Conservation (phyloP, 495 filamentous ascomycete species). For the Tricharina praecox region DNA sequence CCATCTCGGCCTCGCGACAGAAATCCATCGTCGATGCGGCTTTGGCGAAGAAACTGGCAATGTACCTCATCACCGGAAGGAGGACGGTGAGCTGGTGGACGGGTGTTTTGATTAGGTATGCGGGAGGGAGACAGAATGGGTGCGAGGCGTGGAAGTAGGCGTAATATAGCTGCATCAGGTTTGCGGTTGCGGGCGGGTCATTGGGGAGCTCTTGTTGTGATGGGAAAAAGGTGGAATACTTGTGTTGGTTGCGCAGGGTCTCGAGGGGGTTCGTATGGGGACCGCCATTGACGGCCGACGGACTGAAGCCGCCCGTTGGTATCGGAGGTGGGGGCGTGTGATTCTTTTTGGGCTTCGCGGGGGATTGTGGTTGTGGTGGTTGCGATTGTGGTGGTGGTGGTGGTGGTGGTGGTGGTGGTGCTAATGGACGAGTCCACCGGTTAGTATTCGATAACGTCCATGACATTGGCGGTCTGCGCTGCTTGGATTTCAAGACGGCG, state of each 20-base stretch:
- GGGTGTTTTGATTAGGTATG: constrained; percentile 15
- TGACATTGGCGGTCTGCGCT: neutral
- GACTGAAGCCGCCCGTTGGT: constrained; percentile 11
- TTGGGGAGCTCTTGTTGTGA: constrained; percentile 17
- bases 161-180: constrained; percentile 38
- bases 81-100: constrained; percentile 21
- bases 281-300: constrained; percentile 7
- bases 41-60: constrained; percentile 47
- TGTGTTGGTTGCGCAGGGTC: constrained; percentile 18
- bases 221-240: constrained; percentile 12
- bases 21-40: constrained; percentile 37
- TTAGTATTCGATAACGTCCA: constrained; percentile 5
- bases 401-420: constrained; percentile 1
- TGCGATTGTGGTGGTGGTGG: neutral
- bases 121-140: constrained; percentile 41
- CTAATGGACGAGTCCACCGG: neutral
- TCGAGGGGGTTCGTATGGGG: constrained; percentile 16
- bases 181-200: constrained; percentile 24
- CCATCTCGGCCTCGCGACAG: constrained; percentile 39
- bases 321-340: too few relatives aligned
- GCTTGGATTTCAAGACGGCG: neutral
- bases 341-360: neutral
- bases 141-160: constrained; percentile 52
- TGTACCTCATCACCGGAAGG: constrained; percentile 49
- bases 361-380: neutral